Conservation (phyloP, 805 yeast species). For the Ogataea siamensis region DNA sequence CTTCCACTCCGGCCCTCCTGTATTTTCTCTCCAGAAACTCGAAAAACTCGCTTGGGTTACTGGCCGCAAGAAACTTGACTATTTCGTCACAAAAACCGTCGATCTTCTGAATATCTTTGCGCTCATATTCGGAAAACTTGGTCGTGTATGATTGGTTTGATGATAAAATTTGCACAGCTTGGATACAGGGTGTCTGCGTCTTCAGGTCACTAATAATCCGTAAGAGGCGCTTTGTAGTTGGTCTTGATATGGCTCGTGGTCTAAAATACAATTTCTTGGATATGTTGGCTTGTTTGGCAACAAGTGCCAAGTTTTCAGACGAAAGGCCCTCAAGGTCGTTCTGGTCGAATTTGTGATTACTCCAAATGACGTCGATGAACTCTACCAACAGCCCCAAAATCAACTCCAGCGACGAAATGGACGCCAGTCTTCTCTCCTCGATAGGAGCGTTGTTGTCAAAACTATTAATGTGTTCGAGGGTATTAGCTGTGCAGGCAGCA, state of each 20-base stretch:
- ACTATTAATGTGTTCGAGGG: constrained; percentile 31
- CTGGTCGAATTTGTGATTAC: neutral
- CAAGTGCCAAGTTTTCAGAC: constrained; percentile 13
- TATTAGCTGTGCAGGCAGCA: constrained; percentile 25
- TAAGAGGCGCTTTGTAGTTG: constrained; percentile 15
- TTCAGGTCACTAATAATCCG: constrained; percentile 16
- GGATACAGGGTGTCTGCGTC: constrained; percentile 12
- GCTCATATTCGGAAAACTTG: constrained; percentile 1
- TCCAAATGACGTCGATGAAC: constrained; percentile 25
- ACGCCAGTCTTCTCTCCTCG: constrained; percentile 26
- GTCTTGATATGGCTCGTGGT: constrained; percentile 16
- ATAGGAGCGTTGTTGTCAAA: constrained; percentile 21
- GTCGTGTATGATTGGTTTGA: constrained; percentile 13
- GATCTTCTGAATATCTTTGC: constrained; percentile 23
- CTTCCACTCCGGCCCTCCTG: constrained; percentile 32
- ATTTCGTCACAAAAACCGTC: constrained; percentile 41
- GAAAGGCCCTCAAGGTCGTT: neutral
- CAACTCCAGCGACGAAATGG: constrained; percentile 37
- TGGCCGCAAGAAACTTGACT: constrained; percentile 46
- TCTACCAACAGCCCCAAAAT: constrained; percentile 41
- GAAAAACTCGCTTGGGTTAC: constrained; percentile 46
- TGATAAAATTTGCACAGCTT: constrained; percentile 4
- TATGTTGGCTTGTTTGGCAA: constrained; percentile 12
- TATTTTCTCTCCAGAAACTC: constrained; percentile 34
- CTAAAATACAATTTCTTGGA: constrained; percentile 13